phyloP scores from a whole-genome alignment of 176 grass and related monocot genomes.

The Aegilops tauschii region DNA sequence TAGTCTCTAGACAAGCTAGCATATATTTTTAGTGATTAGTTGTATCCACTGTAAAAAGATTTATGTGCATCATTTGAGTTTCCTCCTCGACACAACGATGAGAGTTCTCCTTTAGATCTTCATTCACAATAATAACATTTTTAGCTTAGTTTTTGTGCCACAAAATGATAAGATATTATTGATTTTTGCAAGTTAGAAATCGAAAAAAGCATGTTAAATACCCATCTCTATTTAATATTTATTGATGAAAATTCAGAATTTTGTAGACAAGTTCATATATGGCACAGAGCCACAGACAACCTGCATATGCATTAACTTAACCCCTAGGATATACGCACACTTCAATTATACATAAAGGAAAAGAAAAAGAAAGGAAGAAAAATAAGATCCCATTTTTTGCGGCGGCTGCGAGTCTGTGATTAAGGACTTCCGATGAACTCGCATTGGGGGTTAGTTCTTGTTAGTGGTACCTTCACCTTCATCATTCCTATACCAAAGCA shows the following conservation, averaged over 20 bases:
- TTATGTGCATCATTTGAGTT: background rate
- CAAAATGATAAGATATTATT: background rate
- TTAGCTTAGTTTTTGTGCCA: background rate
- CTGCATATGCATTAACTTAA: slow-evolving; percentile 20
- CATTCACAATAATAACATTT: background rate
- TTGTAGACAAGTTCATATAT: background rate
- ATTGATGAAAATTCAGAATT: slow-evolving; percentile 39
- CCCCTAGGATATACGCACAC: slow-evolving; percentile 37
- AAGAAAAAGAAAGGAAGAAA: background rate
- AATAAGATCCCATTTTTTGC: background rate
- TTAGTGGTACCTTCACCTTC: slow-evolving; percentile 42
- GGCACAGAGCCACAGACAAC: background rate
- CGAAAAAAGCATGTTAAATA: background rate
- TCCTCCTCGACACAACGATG: background rate
- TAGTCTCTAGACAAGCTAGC: background rate
- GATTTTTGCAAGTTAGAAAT: background rate
- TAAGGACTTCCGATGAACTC: slow-evolving; percentile 29
- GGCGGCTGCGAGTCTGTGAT: background rate
- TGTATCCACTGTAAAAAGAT: too few species aligned
- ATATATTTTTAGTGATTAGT: background rate
- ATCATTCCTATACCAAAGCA: slow-evolving; percentile 22
- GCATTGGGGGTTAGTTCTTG: slow-evolving; percentile 32
- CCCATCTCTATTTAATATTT: slow-evolving; percentile 45
- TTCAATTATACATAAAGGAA: slow-evolving; percentile 22
- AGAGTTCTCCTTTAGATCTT: background rate